Base-by-base conservation (phyloP, 202 grass and related monocot genomes). In the Saccharum hybrid region DNA sequence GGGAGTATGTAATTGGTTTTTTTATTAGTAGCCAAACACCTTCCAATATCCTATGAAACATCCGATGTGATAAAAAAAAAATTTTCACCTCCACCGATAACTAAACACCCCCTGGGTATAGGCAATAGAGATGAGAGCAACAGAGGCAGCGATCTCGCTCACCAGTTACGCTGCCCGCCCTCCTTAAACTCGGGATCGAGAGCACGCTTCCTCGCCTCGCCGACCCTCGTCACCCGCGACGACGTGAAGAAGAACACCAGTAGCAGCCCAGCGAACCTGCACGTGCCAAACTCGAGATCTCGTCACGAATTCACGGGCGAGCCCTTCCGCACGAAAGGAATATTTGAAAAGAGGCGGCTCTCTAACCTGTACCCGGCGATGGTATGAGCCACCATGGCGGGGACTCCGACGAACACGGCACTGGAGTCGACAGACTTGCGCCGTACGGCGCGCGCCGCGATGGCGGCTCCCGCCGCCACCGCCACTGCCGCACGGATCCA, bases 211-310 rank as follows among this genome's bases (percentile, higher is more conserved):
- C 87, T 90, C 64, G 87, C 89, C 85, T 94, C 87, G 66, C 93
- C 93, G 11, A 94, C 43, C 90, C 91, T 96, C 39, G 93, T 98
- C 77, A 96, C 78, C 86, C 86, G 84, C 54, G 96, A 98, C 30
- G 96, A 74, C 13, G 96, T 96, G 86, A 98, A 98, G 89, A 98
- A 99, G 91, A 99, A 96, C 6, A 96, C 89, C 30, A 99, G 84
- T 19, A 99, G 86, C 39, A 99, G 69, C 51, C 90, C 91, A 10
- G 85, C 93, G 81, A 96, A 96, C 88, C 96, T 99, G 74, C 87
- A 81, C n/a, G 37, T 5, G 56, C 8, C 30, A 37, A 72, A 31
- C 2, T 64, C 84, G 23, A 90, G 82, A 92, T 43, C 86, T 78
- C 16, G 10, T 74, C 54, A 88, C 22, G 34, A 71, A 71, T 13